These are phyloP conservation scores for Eutrema yunnanense DNA, from an alignment of 345 rosid species.

Conservation along the genomic window DNA sequence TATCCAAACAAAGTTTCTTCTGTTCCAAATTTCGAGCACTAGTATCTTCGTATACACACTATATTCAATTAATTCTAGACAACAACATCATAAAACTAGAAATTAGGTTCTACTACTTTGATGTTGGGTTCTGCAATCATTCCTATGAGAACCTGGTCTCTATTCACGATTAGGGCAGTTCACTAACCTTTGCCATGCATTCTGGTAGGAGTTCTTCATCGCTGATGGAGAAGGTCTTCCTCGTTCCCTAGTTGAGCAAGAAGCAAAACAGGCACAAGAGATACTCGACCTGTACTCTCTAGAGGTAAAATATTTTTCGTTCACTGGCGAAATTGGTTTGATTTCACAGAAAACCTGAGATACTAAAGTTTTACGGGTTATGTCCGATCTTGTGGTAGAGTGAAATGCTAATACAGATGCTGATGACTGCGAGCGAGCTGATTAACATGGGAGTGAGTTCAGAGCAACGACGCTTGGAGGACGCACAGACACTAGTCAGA, in stretches of 20 bases:
- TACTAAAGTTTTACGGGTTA: neutral
- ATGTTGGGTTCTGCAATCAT: neutral
- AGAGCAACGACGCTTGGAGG: conserved; percentile 44
- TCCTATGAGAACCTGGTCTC: neutral
- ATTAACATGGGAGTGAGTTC: conserved; percentile 60
- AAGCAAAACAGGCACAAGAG: conserved; percentile 67
- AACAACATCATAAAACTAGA: neutral
- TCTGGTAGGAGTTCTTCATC: conserved; percentile 75
- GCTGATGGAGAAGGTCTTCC: conserved; percentile 97
- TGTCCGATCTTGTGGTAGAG: conserved; percentile 41
- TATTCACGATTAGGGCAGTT: neutral
- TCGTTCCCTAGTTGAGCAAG: conserved; percentile 75
- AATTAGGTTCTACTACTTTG: neutral
- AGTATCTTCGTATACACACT: neutral
- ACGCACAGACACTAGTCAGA: conserved; percentile 74
- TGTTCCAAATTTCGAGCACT: neutral
- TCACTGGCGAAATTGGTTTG: neutral
- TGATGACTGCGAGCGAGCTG: conserved; percentile 79
- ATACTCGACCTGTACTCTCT: conserved; percentile 68
- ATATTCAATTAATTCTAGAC: neutral
- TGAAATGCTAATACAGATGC: conserved; percentile 65
- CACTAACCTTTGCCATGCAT: conserved; percentile 9
- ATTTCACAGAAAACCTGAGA: neutral
- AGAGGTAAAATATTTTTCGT: conserved; percentile 45
- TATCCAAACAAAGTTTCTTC: neutral